Base-by-base conservation (phyloP, 176 grass and related monocot species). In the Aegilops bicornis region DNA sequence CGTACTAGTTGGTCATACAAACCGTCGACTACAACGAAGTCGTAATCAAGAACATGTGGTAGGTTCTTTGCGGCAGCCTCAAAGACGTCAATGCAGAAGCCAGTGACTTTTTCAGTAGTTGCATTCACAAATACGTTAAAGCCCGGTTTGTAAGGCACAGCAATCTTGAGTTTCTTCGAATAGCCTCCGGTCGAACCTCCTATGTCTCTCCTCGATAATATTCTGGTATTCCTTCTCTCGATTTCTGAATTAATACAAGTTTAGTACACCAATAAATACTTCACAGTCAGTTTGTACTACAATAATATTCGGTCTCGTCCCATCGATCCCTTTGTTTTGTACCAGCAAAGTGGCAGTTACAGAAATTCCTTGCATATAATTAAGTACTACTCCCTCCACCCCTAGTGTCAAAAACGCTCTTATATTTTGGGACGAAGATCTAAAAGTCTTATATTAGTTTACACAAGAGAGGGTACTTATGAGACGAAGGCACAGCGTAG, bases 51-150 rank as follows among this genome's bases (percentile, higher is more conserved):
- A 29, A 76, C 22, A 76, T 92, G 83, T n/a, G 78, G 84, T 15
- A 97, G 73, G n/a, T n/a, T 86, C 23, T 81, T 65, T 32, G 81
- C 36, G 58, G 85, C 88, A 30, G 83, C 50, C 23, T 92, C 61
- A 5, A 97, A 97, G 15, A 97, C 67, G 81, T 97, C 88, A 30
- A 97, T 94, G 73, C 90, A 86, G 72, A 87, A 97, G 32, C 95
- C 92, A 8, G 59, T 87, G 25, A 91, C 45, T 14, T 4, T 73
- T 14, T 8, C 3, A 27, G 22, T 47, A 27, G 69, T 43, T 43
- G 90, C 89, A 62, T 88, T 82, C 33, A 96, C 94, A 71, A 96
- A 96, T 65, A 36, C 22, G n/a, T 69, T 45, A 65, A 93, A 91
- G 0, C 71, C 91, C 2, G 5, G 24, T 33, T 89, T 96, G 4